A percentile compares a stretch with the other conserved stretches of the same genome.
Conservation (phyloP, 108 stramenopile species). For the Stephanodiscus triporus region DNA sequence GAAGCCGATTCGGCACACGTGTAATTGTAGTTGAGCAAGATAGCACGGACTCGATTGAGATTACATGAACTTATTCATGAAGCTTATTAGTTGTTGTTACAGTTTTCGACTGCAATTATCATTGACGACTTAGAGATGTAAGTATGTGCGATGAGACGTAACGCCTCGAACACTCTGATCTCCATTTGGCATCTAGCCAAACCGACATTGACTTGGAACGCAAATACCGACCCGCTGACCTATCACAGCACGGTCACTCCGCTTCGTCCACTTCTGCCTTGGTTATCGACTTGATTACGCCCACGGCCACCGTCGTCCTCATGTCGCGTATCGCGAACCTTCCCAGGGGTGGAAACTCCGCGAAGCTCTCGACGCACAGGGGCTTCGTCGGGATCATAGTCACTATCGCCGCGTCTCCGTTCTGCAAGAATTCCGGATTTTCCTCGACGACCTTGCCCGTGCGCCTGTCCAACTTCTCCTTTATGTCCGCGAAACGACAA, state of each 20-base stretch:
- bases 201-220: no score
- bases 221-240: neutral
- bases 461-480: conserved; percentile 82
- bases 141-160: no score
- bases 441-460: conserved; percentile 81
- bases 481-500: conserved; percentile 84
- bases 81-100: no score
- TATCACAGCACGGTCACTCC: neutral
- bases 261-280: conserved; percentile 10
- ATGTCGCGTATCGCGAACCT: conserved; percentile 96
- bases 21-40: no score
- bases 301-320: conserved; percentile 94
- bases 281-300: conserved; percentile 85
- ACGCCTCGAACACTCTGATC: no score
- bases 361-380: conserved; percentile 91
- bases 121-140: no score
- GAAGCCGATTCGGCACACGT: no score
- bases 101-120: no score
- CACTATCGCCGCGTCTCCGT: conserved; percentile 78
- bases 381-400: conserved; percentile 76
- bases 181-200: no score
- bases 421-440: conserved; percentile 85
- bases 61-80: no score
- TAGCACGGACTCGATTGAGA: no score
- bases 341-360: conserved; percentile 96